phyloP scores from a whole-genome alignment of 805 yeast species.

The Lipomyces chichibuensis region DNA sequence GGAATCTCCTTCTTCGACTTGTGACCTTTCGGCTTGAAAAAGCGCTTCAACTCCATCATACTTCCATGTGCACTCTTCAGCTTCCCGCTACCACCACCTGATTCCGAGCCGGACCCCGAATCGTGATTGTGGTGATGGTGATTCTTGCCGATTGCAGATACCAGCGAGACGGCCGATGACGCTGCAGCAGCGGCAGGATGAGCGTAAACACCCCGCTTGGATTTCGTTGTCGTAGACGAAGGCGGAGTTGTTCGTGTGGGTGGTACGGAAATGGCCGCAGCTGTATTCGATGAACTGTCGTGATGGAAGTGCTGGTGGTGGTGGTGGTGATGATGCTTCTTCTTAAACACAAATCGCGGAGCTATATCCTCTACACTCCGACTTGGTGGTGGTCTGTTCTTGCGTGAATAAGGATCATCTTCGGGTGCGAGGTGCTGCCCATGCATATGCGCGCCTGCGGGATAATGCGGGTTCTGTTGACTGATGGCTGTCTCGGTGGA shows the following conservation, averaged over 20 bases:
- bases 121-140: conserved; percentile 33
- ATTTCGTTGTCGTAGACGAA: background rate
- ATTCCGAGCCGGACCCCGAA: conserved; percentile 22
- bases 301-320: conserved; percentile 19
- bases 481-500: too few relatives aligned
- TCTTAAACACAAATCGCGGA: conserved; percentile 45
- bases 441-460: background rate
- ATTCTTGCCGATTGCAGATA: conserved; percentile 31
- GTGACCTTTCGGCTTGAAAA: conserved; percentile 47
- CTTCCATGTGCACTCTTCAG: conserved; percentile 38
- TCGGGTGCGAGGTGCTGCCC: conserved; percentile 31
- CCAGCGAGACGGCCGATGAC: conserved; percentile 36
- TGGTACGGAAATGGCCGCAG: conserved; percentile 13
- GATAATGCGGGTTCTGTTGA: background rate
- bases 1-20: conserved; percentile 40
- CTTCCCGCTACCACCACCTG: conserved; percentile 21
- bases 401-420: conserved; percentile 45
- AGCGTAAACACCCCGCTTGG: conserved; percentile 11
- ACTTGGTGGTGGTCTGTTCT: conserved; percentile 38
- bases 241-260: background rate
- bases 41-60: conserved; percentile 50
- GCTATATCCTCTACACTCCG: conserved; percentile 41
- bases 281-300: conserved; percentile 21
- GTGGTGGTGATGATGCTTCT: conserved; percentile 29
- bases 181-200: conserved; percentile 30